Evolutionary conservation across 768 basidiomycete genomes (phyloP), one percentile per base, ranked within the genome.

Genomic region (Tulasnella sp.): DNA sequence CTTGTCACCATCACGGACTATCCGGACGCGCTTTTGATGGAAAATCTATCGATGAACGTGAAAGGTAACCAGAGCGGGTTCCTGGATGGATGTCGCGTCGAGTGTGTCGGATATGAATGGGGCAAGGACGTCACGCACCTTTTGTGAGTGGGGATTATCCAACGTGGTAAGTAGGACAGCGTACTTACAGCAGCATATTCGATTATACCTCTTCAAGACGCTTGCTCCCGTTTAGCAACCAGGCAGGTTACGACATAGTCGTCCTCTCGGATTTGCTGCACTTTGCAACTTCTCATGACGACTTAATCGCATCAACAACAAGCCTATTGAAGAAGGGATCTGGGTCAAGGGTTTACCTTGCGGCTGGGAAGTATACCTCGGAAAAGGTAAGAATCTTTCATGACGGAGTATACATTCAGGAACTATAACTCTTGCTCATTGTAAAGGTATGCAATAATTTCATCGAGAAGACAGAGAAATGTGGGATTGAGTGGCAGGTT

Each of bases 251-350:
- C 81, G 90, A 91, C 79, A 79, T 87, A 22, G 83, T 92, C 71
- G 86, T 93, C 76, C 85, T 91, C 68, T 92, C 90, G 2, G 91
- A 93, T 82, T 84, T 93, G 14, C 85, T 93, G 34, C 90, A 92
- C 82, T 91, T 92, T 80, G 84, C 88, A 80, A 79, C 80, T 73
- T 90, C 88, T 58, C 91, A 92, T 81, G 85, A 84, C 75, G 85
- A 82, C 29, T 85, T 92, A 45, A 80, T 92, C 34, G 77, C 81
- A 4, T 90, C 91, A 8, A 81, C 90, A 25, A 79, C 79, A 0
- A 79, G 83, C 36, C 85, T 93, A 15, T 86, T 93, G 12, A 81
- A 83, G 15, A 85, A 81, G 58, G 80, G 83, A 0, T 70, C 82
- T 7, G 77, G 81, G 3, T 85, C 88, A 2, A 82, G 86, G 37